Evolutionary conservation across 441 rosid genomes (phyloP).

Genomic region (Erysimum pusillum): DNA sequence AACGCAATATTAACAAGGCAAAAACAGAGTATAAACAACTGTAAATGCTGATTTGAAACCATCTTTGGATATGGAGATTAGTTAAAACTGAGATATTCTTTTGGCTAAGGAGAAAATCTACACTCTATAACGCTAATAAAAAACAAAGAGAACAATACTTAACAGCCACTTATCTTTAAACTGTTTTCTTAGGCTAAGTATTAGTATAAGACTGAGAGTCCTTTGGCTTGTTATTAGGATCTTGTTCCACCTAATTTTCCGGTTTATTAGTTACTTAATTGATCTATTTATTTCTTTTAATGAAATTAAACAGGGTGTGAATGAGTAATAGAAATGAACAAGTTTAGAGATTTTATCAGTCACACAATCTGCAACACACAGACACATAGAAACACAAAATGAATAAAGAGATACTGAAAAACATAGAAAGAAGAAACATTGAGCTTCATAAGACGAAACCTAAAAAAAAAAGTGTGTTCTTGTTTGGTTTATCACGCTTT

Average conservation of each 20-base stretch:
- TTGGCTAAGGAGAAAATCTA: neutral
- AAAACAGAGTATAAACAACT: conserved; percentile 46
- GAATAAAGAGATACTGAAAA: conserved; percentile 40
- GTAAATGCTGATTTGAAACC: conserved; percentile 34
- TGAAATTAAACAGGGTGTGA: neutral
- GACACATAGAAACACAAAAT: conserved; percentile 31
- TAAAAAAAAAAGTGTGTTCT: neutral
- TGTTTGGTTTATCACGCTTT: conserved; percentile 28
- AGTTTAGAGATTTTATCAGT: conserved; percentile 34
- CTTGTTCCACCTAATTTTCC: conserved; percentile 17
- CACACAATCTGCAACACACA: conserved; percentile 17
- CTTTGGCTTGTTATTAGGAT: conserved; percentile 47
- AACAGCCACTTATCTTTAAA: conserved; percentile 22
- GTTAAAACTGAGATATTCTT: neutral
- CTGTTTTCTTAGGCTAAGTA: conserved; percentile 27
- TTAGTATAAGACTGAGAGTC: conserved; percentile 26
- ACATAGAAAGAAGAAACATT: conserved; percentile 27
- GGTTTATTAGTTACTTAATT: neutral
- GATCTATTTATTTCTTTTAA: neutral
- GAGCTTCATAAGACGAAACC: conserved; percentile 13
- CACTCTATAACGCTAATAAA: conserved; percentile 32
- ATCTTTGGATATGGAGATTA: conserved; percentile 36
- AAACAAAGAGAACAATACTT: conserved; percentile 1
- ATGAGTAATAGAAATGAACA: neutral
- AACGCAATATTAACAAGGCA: conserved; percentile 45